Base-by-base conservation (phyloP, 495 filamentous ascomycete genomes). In the Thermothielavioides terrestris region DNA sequence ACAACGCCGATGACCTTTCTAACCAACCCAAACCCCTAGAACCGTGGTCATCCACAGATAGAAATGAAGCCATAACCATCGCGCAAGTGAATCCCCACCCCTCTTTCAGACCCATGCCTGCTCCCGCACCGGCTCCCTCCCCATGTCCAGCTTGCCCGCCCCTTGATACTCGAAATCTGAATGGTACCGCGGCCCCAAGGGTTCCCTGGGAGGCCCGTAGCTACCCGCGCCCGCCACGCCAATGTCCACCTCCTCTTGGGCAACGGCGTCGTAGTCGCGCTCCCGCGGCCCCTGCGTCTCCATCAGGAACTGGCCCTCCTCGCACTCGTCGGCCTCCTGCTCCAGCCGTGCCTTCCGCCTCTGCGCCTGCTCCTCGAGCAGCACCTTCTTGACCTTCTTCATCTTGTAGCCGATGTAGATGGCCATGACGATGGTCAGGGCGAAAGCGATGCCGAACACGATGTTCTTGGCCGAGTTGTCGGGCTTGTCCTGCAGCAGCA, bases 281-380 rank as follows among this genome's bases (percentile, higher is more conserved):
- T 36, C 20, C 39, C 31, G 22, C 15, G 34, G 10, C 25, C 31
- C 10, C 28, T 14, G 25, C 22, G 17, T 21, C 42, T 21, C 26
- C 9, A 34, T 21, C 14, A 31, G 9, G 34, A 25, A 30, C 7
- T n/a, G 12, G 17, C 42, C n/a, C 5, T 26, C 41, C 8, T 18
- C 31, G 3, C 1, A 8, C 6, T 32, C 49, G 6, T 7, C 49
- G 10, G 8, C 26, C 31, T 11, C 43, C 2, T 18, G 10, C 2
- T 21, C 4, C 10, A 17, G 17, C 15, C 32, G 9, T 3, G 28
- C 15, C 21, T n/a, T 32, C 28, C 41, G 45, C 32, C 56, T 12
- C 48, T 49, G 42, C 12, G 27, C 53, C 54, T 66, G 63, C 40
- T 66, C 61, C 44, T 49, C 52, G 11, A 66, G 46, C 34, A 66